Base-by-base conservation (phyloP, 1,284 basidiomycete genomes). In the Trametes pubescens region DNA sequence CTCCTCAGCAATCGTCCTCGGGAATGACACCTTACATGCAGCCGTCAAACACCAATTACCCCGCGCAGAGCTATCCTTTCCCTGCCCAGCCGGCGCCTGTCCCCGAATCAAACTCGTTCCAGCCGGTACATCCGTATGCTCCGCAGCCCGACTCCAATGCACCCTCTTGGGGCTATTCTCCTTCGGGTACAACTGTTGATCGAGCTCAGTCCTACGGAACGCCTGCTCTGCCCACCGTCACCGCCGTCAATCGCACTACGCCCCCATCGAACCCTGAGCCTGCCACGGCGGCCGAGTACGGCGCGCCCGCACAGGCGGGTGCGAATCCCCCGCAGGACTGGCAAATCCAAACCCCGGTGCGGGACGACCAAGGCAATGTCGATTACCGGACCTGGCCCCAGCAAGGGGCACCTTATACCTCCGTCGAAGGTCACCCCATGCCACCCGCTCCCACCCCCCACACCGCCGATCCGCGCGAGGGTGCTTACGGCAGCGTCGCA, bases 161-260 rank as follows among this genome's bases (percentile, higher is more conserved):
- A 44, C 77, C 83, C 37, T 73, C 80, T 46, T 89, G 88, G 88
- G 81, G 78, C 18, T 90, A 90, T 71, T 70, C 84, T 22, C 75
- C 81, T 26, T 70, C 80, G 47, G 70, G 73, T 10, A 61, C 82
- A 24, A 74, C 79, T 35, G 77, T 81, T n/a, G 84, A 86, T 69
- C 82, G 82, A 34, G 80, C 81, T 61, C 78, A 84, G n/a, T 77
- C 73, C 38, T 84, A 83, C 65, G 82, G 83, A 34, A 83, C 81
- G 65, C 81, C 84, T 29, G 77, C 80, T 61, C 64, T 70, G 52
- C 69, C 69, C 26, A 61, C 71, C 16, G 69, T 68, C 53, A 65
- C 61, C 24, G 62, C 71, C 18, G 69, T 67, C 54, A 66, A 64
- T 34, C 66, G 71, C 13, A 69, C 59, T 55, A 60, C 68, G 29